Evolutionary conservation across 1,284 basidiomycete genomes (phyloP), one percentile per base, ranked within the genome.

Genomic region (Sanghuangporus sanghuang): DNA sequence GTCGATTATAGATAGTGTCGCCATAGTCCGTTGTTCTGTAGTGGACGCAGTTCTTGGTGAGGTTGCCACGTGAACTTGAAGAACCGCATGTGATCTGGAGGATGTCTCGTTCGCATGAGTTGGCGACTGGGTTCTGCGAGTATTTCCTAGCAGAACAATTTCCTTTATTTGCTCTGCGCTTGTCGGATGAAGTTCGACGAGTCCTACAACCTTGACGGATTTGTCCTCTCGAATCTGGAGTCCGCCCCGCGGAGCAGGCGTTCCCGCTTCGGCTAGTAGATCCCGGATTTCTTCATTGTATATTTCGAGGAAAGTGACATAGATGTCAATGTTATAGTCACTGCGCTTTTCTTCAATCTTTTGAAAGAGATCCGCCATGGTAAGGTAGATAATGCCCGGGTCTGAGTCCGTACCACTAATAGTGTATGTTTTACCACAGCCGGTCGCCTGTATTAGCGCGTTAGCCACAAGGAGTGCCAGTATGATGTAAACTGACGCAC

Each of bases 251-350:
- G 89, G 86, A 21, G 77, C 76, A 35, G 84, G 78, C 27, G 81
- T 79, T n/a, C 85, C 83, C 12, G 87, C 78, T 67, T 95, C 92
- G 1, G 87, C 77, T 50, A 98, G 86, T 18, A 98, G 86, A 75
- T 98, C 96, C n/a, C 93, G 90, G 68, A 98, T 98, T 72, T 94
- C 93, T 75, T 98, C 96, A 73, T 98, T 98, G 81, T 98, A 98
- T 60, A 98, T 96, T 75, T 98, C 96, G 64, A 98, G 86, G 76
- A 97, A 97, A 2, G 94, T 95, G 62, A 98, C 91, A 69, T 87
- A 82, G 57, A 98, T 90, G 69, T 95, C 90, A 46, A 90, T 87
- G 61, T 87, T 87, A 81, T 87, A 87, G 40, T 96, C 89, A 61
- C 91, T 90, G 70, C 80, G 84, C 64, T 89, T 83, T 70, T 95